Conservation (phyloP, 495 filamentous ascomycete species). For the Aspergillus cristatus region DNA sequence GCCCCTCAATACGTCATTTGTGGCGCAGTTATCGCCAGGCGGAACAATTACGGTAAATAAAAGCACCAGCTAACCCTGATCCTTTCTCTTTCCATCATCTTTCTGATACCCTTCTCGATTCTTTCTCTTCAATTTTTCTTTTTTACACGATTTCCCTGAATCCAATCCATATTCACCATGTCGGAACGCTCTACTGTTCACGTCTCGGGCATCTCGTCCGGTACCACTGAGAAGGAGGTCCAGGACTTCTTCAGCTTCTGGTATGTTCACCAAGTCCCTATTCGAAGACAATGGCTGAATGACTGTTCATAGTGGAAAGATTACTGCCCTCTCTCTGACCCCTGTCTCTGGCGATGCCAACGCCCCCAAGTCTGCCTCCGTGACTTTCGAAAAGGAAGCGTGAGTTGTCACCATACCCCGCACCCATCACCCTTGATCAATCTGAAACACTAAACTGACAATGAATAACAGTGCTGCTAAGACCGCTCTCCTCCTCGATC, state of each 20-base stretch:
- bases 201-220: slow-evolving; percentile 68
- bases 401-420: slow-evolving; percentile 30
- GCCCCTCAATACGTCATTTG: slow-evolving; percentile 24
- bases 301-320: slow-evolving; percentile 69
- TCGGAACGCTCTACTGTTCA: slow-evolving; percentile 41
- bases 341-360: slow-evolving; percentile 48
- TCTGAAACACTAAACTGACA: too few relatives aligned
- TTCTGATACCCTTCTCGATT: too few relatives aligned
- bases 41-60: slow-evolving; percentile 6
- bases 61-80: slow-evolving; percentile 2
- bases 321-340: slow-evolving; percentile 68
- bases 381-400: slow-evolving; percentile 94
- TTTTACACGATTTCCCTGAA: too few relatives aligned
- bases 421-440: slow-evolving; percentile 10
- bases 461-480: slow-evolving; percentile 80
- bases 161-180: slow-evolving; percentile 23
- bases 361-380: slow-evolving; percentile 66
- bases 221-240: slow-evolving; percentile 82
- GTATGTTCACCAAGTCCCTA: slow-evolving; percentile 37
- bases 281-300: slow-evolving; percentile 6
- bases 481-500: slow-evolving; percentile 91
- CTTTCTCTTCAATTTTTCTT: too few relatives aligned
- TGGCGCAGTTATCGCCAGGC: slow-evolving; percentile 12
- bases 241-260: slow-evolving; percentile 99
- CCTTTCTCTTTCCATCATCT: not conserved